A percentile compares a stretch with the other conserved stretches of the same genome.
Conservation (phyloP, 345 rosid genomes). For the Gynandropsis gynandra region DNA sequence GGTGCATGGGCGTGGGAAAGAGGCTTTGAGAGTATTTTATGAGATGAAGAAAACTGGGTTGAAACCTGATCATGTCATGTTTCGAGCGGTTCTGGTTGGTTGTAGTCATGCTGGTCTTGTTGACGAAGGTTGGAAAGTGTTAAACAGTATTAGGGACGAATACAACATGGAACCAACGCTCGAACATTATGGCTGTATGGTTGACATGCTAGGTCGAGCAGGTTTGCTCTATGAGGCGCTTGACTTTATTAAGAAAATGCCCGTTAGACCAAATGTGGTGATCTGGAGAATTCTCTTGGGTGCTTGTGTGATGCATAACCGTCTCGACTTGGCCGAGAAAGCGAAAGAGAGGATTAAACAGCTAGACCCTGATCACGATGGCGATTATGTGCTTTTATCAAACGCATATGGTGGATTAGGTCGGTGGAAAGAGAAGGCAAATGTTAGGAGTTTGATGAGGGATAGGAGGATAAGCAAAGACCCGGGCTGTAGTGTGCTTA, state of each 20-base stretch:
- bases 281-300: conserved; percentile 52
- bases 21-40: conserved; percentile 29
- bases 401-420: conserved; percentile 42
- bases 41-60: conserved; percentile 32
- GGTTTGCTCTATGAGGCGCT: conserved; percentile 35
- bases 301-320: conserved; percentile 42
- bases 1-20: conserved; percentile 35
- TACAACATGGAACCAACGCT: conserved; percentile 30
- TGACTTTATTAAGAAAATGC: conserved; percentile 39
- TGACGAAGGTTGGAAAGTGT: conserved; percentile 35
- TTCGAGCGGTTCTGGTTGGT: conserved; percentile 37
- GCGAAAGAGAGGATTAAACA: conserved; percentile 30
- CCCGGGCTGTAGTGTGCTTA: conserved; percentile 36
- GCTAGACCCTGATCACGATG: conserved; percentile 44
- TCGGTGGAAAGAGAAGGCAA: conserved; percentile 34
- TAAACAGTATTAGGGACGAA: conserved; percentile 36
- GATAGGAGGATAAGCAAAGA: conserved; percentile 37
- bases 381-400: conserved; percentile 52
- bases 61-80: conserved; percentile 36
- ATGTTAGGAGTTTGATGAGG: conserved; percentile 34
- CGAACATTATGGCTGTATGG: too few species aligned
- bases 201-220: conserved; percentile 49
- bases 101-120: conserved; percentile 47
- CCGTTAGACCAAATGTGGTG: conserved; percentile 32
- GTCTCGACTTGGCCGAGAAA: conserved; percentile 34